phyloP scores from a whole-genome alignment of 2,329 filamentous ascomycete genomes.

The Pseudovirgaria hyperparasitica region DNA sequence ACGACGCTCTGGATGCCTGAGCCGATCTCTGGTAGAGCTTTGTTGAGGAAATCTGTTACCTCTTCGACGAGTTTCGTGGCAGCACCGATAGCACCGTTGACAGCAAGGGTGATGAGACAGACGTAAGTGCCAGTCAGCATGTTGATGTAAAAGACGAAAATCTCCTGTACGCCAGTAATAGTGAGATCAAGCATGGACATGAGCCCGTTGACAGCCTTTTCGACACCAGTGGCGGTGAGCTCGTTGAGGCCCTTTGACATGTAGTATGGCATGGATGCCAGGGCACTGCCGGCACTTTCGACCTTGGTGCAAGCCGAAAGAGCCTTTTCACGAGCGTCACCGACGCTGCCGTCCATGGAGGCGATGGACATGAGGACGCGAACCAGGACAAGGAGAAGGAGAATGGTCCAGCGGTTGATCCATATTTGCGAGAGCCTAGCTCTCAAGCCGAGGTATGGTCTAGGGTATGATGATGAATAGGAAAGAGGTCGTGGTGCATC shows the following conservation, averaged over 20 bases:
- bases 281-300: slow-evolving; percentile 81
- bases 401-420: slow-evolving; percentile 94
- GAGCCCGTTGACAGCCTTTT: slow-evolving; percentile 66
- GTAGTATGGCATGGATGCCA: slow-evolving; percentile 98
- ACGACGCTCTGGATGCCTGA: slow-evolving; percentile 38
- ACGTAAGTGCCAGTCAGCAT: slow-evolving; percentile 82
- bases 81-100: slow-evolving; percentile 65
- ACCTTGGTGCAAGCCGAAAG: slow-evolving; percentile 83
- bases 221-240: slow-evolving; percentile 66
- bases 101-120: slow-evolving; percentile 74
- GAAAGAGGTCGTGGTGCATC: slow-evolving; percentile 42
- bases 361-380: slow-evolving; percentile 66
- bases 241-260: slow-evolving; percentile 81
- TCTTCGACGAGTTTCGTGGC: slow-evolving; percentile 51
- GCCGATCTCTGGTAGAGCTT: slow-evolving; percentile 44
- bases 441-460: slow-evolving; percentile 82
- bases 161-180: slow-evolving; percentile 70
- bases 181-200: slow-evolving; percentile 67
- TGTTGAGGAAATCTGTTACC: slow-evolving; percentile 48
- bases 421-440: slow-evolving; percentile 89
- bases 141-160: slow-evolving; percentile 86
- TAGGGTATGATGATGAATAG: slow-evolving; percentile 57
- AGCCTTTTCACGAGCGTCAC: slow-evolving; percentile 65
- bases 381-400: slow-evolving; percentile 74
- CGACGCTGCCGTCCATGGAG: slow-evolving; percentile 61